Conservation (phyloP, 2,329 filamentous ascomycete genomes). For the Fusarium ambrosium region DNA sequence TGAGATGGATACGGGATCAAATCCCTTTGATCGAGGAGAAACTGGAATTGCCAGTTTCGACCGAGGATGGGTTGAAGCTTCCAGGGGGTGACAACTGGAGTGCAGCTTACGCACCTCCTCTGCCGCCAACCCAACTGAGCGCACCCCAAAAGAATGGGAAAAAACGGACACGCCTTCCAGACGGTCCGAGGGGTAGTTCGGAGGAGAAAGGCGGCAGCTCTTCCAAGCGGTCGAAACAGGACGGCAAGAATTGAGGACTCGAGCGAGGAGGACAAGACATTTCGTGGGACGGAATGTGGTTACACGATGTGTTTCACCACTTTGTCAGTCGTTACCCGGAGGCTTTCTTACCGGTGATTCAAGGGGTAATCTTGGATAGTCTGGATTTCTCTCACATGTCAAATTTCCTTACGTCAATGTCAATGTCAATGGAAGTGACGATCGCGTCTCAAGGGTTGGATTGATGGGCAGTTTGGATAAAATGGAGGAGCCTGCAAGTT, state of each 20-base stretch:
- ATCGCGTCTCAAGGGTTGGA: not conserved
- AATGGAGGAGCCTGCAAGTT: not conserved
- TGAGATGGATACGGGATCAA: slow-evolving; percentile 40
- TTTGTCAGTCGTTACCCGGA: not conserved
- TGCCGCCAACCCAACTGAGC: not conserved
- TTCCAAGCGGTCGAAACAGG: slow-evolving; percentile 23
- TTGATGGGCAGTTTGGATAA: not conserved
- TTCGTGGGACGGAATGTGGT: not conserved
- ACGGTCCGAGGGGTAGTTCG: slow-evolving; percentile 10
- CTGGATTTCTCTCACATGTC: not conserved
- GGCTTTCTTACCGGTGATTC: not conserved
- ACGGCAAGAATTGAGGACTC: not conserved
- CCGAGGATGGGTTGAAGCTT: not conserved
- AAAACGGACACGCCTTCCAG: slow-evolving; percentile 25
- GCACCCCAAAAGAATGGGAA: slow-evolving; percentile 17
- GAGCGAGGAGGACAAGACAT: not conserved
- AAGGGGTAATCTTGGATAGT: not conserved
- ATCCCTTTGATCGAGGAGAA: slow-evolving; percentile 35
- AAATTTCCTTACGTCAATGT: not conserved
- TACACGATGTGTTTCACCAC: not conserved
- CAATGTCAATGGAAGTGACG: not conserved
- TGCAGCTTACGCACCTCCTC: not conserved
- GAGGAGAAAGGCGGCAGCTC: not conserved
- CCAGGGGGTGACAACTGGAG: slow-evolving; percentile 12
- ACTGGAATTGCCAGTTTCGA: slow-evolving; percentile 15